phyloP scores from a whole-genome alignment of 2,329 filamentous ascomycete species.

The Cercospora beticola region DNA sequence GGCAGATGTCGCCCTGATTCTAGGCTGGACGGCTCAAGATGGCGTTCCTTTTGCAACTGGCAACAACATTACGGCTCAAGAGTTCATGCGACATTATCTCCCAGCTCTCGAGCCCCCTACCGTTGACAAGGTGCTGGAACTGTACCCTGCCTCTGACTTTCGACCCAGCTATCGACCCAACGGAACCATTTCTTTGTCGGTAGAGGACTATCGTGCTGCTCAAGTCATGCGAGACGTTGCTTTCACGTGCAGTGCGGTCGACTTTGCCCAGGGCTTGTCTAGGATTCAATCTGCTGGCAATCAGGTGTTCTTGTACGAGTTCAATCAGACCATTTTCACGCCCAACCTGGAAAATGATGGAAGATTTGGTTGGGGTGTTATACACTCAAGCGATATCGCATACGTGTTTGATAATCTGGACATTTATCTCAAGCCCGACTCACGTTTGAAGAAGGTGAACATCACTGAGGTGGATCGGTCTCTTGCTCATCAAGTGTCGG shows the following conservation, averaged over 20 bases:
- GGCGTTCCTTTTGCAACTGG: not conserved
- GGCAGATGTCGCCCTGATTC: not conserved
- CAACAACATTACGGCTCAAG: not conserved
- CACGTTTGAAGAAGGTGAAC: not conserved
- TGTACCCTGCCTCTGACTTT: not conserved
- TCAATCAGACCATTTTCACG: not conserved
- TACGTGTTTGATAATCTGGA: not conserved
- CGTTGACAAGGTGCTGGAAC: not conserved
- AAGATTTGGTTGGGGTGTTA: not conserved
- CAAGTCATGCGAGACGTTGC: not conserved
- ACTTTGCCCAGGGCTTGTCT: not conserved
- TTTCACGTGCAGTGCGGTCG: not conserved
- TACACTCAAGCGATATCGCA: not conserved
- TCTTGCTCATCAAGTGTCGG: not conserved
- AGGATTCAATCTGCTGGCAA: not conserved
- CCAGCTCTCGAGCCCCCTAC: not conserved
- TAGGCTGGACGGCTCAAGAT: not conserved
- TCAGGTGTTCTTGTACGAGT: not conserved
- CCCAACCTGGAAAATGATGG: not conserved
- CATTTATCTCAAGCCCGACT: not conserved
- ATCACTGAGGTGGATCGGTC: not conserved
- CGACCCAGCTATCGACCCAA: not conserved
- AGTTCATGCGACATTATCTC: not conserved
- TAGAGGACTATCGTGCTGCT: not conserved
- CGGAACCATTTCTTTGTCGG: not conserved